Evolutionary conservation across 352 stramenopile species (phyloP), one percentile per base, ranked within the genome.

Genomic region (Phytophthora lateralis): DNA sequence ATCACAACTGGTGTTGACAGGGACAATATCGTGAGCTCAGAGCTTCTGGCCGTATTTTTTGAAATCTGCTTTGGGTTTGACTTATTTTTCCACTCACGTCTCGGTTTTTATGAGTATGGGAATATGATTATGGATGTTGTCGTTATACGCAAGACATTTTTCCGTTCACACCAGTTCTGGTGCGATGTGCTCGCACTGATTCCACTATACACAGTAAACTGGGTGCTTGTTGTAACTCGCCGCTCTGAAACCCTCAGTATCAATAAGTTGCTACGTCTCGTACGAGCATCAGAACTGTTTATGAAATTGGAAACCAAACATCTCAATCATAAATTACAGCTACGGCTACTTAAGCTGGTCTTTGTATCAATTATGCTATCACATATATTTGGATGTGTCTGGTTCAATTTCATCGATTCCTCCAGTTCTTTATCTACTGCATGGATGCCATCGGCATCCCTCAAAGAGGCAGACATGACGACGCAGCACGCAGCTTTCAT

Each of bases 111-210:
- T 41, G 69, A 83, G 12, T 90, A 80, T 24, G 82, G 82, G 10
- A 91, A 89, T 63, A 91, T 90, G 37, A 63, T 85, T 38, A 86
- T 88, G 78, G 70, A 89, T 44, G 21, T 72, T 15, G 29, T 15
- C 1, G 34, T 63, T 9, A 85, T 87, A 18, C 73, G 64, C 5
- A 71, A 71, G 3, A 65, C 43, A 6, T 89, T 88, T 41, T 66
- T 75, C 9, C 42, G 30, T 6, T 90, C 82, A 15, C 62, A 8
- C 7, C 27, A 43, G 3, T 79, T 78, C 38, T 58, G 64, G 0
- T 26, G 78, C 8, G 80, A 85, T 18, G 52, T 63, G 0, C 17
- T 84, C 0, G 73, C 80, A 0, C 49, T 88, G 1, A 8, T 82
- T 8, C 82, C 82, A 1, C 29, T 88, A 0, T 85, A 80, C 34